A percentile compares a stretch with the other conserved stretches of the same genome.
Evolutionary conservation across 2,329 filamentous ascomycete genomes (phyloP).

Genomic region (Colletotrichum chrysophilum): DNA sequence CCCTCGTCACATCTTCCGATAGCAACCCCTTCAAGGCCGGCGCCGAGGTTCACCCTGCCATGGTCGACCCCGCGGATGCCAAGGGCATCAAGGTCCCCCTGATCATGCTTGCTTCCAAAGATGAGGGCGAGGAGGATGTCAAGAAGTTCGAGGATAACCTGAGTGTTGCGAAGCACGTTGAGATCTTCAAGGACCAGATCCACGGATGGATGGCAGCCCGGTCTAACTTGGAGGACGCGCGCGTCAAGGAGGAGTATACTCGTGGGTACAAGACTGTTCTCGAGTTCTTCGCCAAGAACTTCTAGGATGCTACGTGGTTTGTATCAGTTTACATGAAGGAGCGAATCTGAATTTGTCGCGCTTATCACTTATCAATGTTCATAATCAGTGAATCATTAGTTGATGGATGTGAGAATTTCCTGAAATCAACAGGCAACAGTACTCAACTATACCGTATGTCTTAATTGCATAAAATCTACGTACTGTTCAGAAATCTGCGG

Average conservation of each 20-base stretch:
- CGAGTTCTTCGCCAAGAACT: conserved; percentile 61
- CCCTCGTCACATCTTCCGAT: conserved; percentile 52
- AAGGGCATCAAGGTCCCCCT: conserved; percentile 65
- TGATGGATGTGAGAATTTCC: too few relatives aligned
- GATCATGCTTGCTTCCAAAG: conserved; percentile 68
- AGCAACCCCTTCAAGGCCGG: conserved; percentile 61
- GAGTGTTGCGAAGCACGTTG: conserved; percentile 61
- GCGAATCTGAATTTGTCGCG: too few relatives aligned
- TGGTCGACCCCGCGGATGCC: conserved; percentile 69
- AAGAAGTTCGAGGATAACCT: conserved; percentile 62
- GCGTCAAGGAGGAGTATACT: conserved; percentile 65
- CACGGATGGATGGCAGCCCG: conserved; percentile 79
- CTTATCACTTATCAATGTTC: too few relatives aligned
- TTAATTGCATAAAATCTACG: too few relatives aligned
- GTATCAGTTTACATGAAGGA: too few relatives aligned
- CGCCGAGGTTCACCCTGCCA: conserved; percentile 63
- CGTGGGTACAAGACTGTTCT: conserved; percentile 66
- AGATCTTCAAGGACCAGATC: conserved; percentile 70
- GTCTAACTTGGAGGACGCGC: conserved; percentile 59
- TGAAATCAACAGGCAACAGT: too few relatives aligned
- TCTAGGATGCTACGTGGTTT: conserved; percentile 25
- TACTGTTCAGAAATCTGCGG: too few relatives aligned
- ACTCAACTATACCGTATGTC: too few relatives aligned
- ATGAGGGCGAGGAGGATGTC: conserved; percentile 62
- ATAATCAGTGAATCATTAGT: too few relatives aligned